A percentile compares a stretch with the other conserved stretches of the same genome.
These are phyloP conservation scores for Combretum micranthum DNA, from an alignment of 345 rosid species.

Conservation along the genomic window DNA sequence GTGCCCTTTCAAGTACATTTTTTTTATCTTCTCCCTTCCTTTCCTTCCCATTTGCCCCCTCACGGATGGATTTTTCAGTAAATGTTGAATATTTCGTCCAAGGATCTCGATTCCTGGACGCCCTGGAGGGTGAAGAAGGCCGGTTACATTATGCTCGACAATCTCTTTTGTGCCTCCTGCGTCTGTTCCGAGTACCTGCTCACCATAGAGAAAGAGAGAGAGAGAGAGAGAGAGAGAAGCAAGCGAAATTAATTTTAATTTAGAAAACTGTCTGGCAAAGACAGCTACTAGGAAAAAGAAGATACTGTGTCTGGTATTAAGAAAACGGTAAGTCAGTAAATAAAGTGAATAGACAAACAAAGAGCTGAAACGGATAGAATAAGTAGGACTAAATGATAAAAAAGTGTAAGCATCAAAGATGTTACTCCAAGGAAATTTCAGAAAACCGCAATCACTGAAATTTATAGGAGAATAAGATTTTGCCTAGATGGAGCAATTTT, in stretches of 20 bases:
- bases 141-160: slow-evolving; percentile 68
- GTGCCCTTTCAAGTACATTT: slow-evolving; percentile 71
- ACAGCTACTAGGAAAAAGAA: too few species aligned
- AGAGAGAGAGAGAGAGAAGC: background rate
- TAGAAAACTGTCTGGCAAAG: too few species aligned
- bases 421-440: too few species aligned
- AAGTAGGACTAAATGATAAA: too few species aligned
- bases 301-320: too few species aligned
- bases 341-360: background rate
- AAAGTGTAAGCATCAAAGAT: too few species aligned
- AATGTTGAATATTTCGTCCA: slow-evolving; percentile 43
- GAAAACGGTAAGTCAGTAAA: too few species aligned
- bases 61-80: slow-evolving; percentile 43
- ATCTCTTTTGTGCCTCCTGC: slow-evolving; percentile 93
- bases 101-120: slow-evolving; percentile 43
- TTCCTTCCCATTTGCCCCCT: slow-evolving; percentile 53
- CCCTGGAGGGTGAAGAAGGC: slow-evolving; percentile 77
- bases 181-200: slow-evolving; percentile 83
- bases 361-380: too few species aligned
- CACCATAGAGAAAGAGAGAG: too few species aligned
- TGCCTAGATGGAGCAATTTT: too few species aligned
- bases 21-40: slow-evolving; percentile 62
- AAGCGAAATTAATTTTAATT: background rate
- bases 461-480: too few species aligned
- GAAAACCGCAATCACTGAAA: too few species aligned